Evolutionary conservation across 1,139 yeast genomes (phyloP), one percentile per base, ranked within the genome.

Genomic region (Candida smagusa): DNA sequence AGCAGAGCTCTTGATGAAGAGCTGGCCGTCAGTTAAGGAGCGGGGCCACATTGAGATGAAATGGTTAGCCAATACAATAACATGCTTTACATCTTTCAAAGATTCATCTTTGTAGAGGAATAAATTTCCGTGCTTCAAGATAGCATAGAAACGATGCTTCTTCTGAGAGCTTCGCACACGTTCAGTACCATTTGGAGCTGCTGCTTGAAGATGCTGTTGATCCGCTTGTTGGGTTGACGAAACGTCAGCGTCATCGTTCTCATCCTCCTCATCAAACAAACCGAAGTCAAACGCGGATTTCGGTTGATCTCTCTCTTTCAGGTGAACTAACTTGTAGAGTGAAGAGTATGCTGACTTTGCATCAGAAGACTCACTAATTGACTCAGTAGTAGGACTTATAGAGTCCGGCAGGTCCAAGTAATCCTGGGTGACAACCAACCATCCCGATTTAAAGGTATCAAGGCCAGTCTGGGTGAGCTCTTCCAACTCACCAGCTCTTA

Each of bases 41-140:
- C 90, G 74, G 1, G 97, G 98, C 97, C 97, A 92, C n/a, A 89
- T 63, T 0, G 85, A 67, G 1, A 88, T 84, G 35, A 86, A 68
- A 49, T 80, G 79, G 50, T 83, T 77, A 4, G 84, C 75, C 28
- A 90, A 61, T 1, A 86, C 90, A 44, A 90, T 79, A 5, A 86
- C 96, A 58, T 87, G 94, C 47, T 79, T 78, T 12, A 88, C 82
- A 50, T 83, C 83, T 41, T 72, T 73, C 52, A 80, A 68, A 35
- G 71, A 66, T 44, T 84, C 84, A 49, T 83, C 86, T 46, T 79
- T 79, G 61, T 86, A 90, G 9, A 92, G 65, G 52, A 90, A 87
- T 39, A 92, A 61, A 52, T 89, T 89, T 0, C 97, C 96, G 52
- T 89, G 96, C 47, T 84, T 83, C 39, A 84, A 59, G 1, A 83